A percentile compares a stretch with the other conserved stretches of the same genome.
These are phyloP conservation scores for Domatiomyces globalis DNA, from an alignment of 2,329 filamentous ascomycete genomes.

Conservation along the genomic window DNA sequence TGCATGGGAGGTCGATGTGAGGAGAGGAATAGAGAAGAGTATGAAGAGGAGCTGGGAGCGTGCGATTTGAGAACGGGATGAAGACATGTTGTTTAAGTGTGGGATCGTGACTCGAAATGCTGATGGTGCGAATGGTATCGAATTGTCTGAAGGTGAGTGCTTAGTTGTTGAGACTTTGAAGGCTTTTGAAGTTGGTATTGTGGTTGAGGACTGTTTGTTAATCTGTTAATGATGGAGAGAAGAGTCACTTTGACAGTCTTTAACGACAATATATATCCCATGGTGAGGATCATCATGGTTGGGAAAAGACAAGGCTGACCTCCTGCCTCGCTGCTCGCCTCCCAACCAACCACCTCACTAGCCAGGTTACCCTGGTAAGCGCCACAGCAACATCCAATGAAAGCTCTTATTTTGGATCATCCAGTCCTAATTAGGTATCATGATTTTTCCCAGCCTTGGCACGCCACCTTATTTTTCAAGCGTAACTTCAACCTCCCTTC, in stretches of 20 bases:
- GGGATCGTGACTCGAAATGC: neutral
- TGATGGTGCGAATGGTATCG: neutral
- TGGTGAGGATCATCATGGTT: neutral
- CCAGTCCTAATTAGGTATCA: neutral
- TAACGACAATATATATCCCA: neutral
- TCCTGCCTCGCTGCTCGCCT: neutral
- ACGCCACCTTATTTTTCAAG: neutral
- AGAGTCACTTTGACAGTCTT: neutral
- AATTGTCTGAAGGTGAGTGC: neutral
- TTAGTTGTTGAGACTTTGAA: neutral
- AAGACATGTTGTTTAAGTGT: neutral
- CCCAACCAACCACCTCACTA: neutral
- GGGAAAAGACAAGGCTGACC: neutral
- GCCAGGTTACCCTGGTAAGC: neutral
- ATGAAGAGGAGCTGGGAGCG: neutral
- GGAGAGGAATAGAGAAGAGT: neutral
- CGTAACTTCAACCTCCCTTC: neutral
- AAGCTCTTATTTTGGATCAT: neutral
- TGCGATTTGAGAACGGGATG: neutral
- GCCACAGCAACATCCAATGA: neutral
- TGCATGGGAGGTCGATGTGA: neutral
- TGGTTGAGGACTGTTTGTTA: neutral
- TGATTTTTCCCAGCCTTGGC: neutral
- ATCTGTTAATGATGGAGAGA: neutral
- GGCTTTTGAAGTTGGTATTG: neutral